phyloP scores from a whole-genome alignment of 1,284 basidiomycete genomes.

The Fistulina hepatica region DNA sequence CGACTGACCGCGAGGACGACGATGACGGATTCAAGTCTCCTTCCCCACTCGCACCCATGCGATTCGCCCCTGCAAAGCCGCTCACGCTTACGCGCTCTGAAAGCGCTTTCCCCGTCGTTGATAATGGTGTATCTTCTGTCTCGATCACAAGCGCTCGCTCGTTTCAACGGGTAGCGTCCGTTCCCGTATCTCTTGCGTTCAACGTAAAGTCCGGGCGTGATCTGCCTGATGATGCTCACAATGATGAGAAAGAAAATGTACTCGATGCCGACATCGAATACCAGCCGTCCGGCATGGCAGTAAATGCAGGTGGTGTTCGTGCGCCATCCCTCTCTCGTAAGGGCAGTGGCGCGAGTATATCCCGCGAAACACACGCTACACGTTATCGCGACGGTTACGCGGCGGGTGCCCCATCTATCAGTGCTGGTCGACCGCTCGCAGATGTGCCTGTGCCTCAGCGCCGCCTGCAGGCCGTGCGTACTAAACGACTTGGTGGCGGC shows the following conservation, averaged over 20 bases:
- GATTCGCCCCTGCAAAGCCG: constrained; percentile 30
- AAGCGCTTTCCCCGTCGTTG: constrained; percentile 35
- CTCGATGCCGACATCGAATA: constrained; percentile 24
- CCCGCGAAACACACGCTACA: too few species aligned
- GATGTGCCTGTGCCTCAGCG: too few species aligned
- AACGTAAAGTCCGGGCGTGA: too few species aligned
- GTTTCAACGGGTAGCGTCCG: constrained; percentile 53
- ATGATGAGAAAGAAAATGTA: constrained; percentile 40
- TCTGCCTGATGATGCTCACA: constrained; percentile 11
- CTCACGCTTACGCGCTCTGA: constrained; percentile 55
- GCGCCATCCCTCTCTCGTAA: too few species aligned
- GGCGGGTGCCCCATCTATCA: too few species aligned
- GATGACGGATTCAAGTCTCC: constrained; percentile 7
- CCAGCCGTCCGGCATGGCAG: too few species aligned
- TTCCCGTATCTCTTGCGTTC: constrained; percentile 29
- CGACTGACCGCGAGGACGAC: constrained; percentile 29
- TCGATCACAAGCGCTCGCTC: constrained; percentile 28
- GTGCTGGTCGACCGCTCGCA: too few species aligned
- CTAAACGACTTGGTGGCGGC: too few species aligned
- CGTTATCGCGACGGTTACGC: too few species aligned
- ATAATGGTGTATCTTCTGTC: constrained; percentile 11
- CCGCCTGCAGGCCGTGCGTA: too few species aligned
- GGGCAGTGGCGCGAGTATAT: too few species aligned
- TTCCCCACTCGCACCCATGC: constrained; percentile 9
- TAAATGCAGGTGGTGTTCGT: too few species aligned